phyloP scores from a whole-genome alignment of 2,329 filamentous ascomycete genomes.

The Tricladium varicosporioides region DNA sequence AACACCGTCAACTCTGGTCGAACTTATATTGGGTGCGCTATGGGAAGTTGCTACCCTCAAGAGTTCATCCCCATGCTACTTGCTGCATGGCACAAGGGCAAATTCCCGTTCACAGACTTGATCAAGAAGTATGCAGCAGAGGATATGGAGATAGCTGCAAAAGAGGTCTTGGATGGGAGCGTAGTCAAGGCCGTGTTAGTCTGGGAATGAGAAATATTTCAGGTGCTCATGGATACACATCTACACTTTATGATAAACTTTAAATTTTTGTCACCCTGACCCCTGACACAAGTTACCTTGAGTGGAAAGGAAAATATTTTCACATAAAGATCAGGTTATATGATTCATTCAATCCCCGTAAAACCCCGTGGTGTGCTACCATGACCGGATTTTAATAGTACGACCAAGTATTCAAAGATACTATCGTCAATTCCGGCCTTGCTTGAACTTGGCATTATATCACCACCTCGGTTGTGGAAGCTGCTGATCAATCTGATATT shows the following conservation, averaged over 20 bases:
- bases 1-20: conserved; percentile 20
- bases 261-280: not conserved
- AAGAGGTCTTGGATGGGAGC: conserved; percentile 17
- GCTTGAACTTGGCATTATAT: no score
- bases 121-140: conserved; percentile 16
- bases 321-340: no score
- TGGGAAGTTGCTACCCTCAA: conserved; percentile 25
- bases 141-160: conserved; percentile 21
- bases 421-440: no score
- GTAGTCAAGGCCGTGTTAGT: conserved; percentile 23
- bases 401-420: no score
- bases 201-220: conserved; percentile 7
- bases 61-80: conserved; percentile 23
- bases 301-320: no score
- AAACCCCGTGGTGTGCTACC: no score
- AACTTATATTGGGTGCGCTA: conserved; percentile 19
- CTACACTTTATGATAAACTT: not conserved
- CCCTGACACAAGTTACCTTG: no score
- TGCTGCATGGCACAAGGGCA: conserved; percentile 17
- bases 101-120: conserved; percentile 24
- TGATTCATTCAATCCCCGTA: no score
- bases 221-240: not conserved
- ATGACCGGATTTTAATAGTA: no score
- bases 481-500: no score
- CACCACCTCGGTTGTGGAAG: no score